A percentile compares a stretch with the other conserved stretches of the same genome.
Conservation (phyloP, 768 basidiomycete species). For the Naganishia friedmannii region DNA sequence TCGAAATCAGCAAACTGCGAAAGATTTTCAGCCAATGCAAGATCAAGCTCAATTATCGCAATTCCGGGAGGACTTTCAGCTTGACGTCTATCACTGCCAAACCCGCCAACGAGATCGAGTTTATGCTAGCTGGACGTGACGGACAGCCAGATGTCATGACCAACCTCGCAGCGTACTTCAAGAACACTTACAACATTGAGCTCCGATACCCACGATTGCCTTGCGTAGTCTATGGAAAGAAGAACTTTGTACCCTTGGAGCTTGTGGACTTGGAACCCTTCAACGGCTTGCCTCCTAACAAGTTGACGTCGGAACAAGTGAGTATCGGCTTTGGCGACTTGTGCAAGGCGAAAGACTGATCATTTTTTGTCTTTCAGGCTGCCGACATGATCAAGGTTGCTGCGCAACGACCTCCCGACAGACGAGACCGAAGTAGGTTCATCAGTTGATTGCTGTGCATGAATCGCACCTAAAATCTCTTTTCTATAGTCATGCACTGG, state of each 20-base stretch:
- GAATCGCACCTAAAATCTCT: background rate
- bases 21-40: slow-evolving; percentile 44
- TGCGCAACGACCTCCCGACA: slow-evolving; percentile 47
- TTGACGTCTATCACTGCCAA: slow-evolving; percentile 42
- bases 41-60: slow-evolving; percentile 45
- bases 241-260: slow-evolving; percentile 48
- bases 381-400: slow-evolving; percentile 49
- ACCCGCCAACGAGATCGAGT: slow-evolving; percentile 40
- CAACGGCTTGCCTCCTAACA: slow-evolving; percentile 47
- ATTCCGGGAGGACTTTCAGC: slow-evolving; percentile 38
- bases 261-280: slow-evolving; percentile 44
- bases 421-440: slow-evolving; percentile 34
- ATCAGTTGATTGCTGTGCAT: background rate
- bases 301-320: slow-evolving; percentile 40
- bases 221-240: slow-evolving; percentile 41
- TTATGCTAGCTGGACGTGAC: slow-evolving; percentile 38
- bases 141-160: slow-evolving; percentile 32
- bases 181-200: slow-evolving; percentile 32
- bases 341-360: background rate
- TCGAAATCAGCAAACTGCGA: slow-evolving; percentile 40
- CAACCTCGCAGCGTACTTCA: slow-evolving; percentile 41
- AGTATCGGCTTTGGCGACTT: background rate
- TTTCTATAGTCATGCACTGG: slow-evolving; percentile 36
- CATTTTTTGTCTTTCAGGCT: background rate
- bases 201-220: slow-evolving; percentile 46